Evolutionary conservation across 164 flowering plant species (phyloP).

Genomic region (Sedum album): DNA sequence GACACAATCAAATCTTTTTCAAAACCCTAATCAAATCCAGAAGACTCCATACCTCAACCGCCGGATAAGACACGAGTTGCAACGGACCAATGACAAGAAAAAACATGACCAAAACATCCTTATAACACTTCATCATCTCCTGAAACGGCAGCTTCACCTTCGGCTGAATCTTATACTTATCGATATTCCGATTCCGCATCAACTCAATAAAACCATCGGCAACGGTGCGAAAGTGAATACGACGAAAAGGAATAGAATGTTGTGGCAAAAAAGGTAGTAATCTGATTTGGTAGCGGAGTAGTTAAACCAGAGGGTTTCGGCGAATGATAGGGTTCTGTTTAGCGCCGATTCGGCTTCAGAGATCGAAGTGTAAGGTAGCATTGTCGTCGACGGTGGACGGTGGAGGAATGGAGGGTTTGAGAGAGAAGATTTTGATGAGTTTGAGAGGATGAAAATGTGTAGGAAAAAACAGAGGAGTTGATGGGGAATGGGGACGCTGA

Average conservation of each 20-base stretch:
- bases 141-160: slow-evolving; percentile 34
- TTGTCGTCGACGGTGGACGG: slow-evolving; percentile 17
- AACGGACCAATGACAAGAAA: slow-evolving; percentile 67
- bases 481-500: slow-evolving; percentile 2
- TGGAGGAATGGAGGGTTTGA: neutral
- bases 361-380: slow-evolving; percentile 59
- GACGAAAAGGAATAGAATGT: slow-evolving; percentile 56
- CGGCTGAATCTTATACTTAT: slow-evolving; percentile 70
- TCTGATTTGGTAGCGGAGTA: slow-evolving; percentile 63
- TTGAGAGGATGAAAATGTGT: neutral
- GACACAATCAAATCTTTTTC: neutral
- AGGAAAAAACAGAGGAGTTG: neutral
- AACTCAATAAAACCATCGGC: slow-evolving; percentile 47
- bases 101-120: slow-evolving; percentile 54
- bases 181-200: slow-evolving; percentile 21
- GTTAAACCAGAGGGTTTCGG: slow-evolving; percentile 73
- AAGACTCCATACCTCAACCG: slow-evolving; percentile 28
- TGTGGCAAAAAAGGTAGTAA: slow-evolving; percentile 65
- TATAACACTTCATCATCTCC: slow-evolving; percentile 54
- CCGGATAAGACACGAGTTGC: slow-evolving; percentile 74
- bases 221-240: slow-evolving; percentile 60
- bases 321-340: slow-evolving; percentile 47
- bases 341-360: slow-evolving; percentile 49
- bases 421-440: no score
- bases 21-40: neutral